phyloP scores from a whole-genome alignment of 148 eudicot genomes.

The Vaccinium corymbosum region DNA sequence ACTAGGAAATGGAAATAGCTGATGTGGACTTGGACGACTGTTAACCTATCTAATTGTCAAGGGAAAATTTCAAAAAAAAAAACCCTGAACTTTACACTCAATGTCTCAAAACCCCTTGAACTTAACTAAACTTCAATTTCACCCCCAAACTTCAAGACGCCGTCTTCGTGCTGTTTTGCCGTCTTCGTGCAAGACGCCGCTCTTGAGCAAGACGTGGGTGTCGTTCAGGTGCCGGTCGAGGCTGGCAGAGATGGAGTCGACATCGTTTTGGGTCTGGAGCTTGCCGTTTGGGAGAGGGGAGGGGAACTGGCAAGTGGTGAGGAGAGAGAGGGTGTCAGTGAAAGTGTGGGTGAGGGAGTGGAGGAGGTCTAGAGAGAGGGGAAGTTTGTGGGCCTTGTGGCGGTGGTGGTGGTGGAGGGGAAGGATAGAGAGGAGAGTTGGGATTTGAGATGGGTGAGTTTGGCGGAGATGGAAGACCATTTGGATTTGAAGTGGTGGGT shows the following conservation, averaged over 20 bases:
- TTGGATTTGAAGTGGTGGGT: conserved; percentile 51
- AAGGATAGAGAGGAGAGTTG: conserved; percentile 38
- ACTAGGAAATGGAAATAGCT: no score
- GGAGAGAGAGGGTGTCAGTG: conserved; percentile 43
- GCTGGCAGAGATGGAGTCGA: conserved; percentile 50
- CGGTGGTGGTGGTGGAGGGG: not conserved
- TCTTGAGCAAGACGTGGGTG: conserved; percentile 40
- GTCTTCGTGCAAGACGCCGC: conserved; percentile 31
- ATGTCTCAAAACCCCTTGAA: no score
- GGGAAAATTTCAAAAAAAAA: no score
- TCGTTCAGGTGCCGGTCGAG: conserved; percentile 52
- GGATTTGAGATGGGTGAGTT: conserved; percentile 46
- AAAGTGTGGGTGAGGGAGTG: conserved; percentile 42
- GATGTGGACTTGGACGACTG: no score
- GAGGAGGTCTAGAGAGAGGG: conserved; percentile 42
- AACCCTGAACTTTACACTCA: no score
- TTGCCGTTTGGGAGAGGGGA: conserved; percentile 44
- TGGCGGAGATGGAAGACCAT: conserved; percentile 61
- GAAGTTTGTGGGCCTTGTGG: conserved; percentile 28
- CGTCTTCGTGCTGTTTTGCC: not conserved
- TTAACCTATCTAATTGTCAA: no score
- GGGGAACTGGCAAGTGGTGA: conserved; percentile 32
- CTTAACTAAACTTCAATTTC: no score
- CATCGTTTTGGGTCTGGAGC: conserved; percentile 70
- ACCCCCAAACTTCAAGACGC: no score